Evolutionary conservation across 441 rosid species (phyloP).

Genomic region (Euphorbia corollata): DNA sequence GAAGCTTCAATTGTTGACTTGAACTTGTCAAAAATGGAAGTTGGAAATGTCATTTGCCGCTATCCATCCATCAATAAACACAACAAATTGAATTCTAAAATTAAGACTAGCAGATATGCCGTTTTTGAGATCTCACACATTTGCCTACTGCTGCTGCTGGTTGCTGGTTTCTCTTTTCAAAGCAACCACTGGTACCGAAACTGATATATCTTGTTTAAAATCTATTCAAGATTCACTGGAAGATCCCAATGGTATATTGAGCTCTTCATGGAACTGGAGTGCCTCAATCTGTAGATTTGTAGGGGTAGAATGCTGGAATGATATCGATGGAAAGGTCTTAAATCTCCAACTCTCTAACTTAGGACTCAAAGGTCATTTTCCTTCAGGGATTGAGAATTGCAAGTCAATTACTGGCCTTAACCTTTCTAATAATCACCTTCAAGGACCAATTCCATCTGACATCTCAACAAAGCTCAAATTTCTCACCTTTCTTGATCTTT

Average conservation of each 20-base stretch:
- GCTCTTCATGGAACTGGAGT: background rate
- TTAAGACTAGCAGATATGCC: too few species aligned
- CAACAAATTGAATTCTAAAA: too few species aligned
- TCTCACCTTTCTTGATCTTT: background rate
- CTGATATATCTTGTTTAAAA: background rate
- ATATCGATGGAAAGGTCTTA: background rate
- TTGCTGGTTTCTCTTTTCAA: too few species aligned
- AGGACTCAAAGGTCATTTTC: constrained; percentile 6
- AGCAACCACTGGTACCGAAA: background rate
- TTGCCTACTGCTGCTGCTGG: too few species aligned
- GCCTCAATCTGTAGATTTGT: background rate
- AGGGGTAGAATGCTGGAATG: constrained; percentile 7
- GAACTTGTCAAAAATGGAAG: too few species aligned
- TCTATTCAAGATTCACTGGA: constrained; percentile 3
- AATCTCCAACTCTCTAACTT: background rate
- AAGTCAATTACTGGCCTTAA: constrained; percentile 3
- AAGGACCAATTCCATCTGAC: constrained; percentile 13
- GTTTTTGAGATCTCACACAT: too few species aligned
- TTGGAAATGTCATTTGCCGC: too few species aligned
- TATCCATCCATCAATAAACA: too few species aligned
- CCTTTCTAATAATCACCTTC: constrained; percentile 3
- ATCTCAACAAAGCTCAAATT: background rate
- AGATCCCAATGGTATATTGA: background rate
- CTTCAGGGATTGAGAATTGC: background rate
- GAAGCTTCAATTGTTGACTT: too few species aligned